Evolutionary conservation across 108 stramenopile species (phyloP).

Genomic region (Pseudonitzschia pungens): DNA sequence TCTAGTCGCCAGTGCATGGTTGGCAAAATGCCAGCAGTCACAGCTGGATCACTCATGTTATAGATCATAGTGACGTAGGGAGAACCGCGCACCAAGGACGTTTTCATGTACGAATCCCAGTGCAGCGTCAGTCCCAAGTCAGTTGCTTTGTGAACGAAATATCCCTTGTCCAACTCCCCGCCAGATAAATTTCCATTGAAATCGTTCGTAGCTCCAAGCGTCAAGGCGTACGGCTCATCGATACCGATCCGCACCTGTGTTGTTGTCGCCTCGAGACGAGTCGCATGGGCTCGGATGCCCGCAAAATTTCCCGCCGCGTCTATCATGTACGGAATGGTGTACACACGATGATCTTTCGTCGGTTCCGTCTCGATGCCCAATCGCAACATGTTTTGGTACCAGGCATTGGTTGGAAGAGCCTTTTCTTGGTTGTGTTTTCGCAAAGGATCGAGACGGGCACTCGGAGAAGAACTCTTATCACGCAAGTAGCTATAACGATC

Average conservation of each 20-base stretch:
- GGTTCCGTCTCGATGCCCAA: slow-evolving; percentile 41
- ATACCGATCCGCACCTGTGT: slow-evolving; percentile 48
- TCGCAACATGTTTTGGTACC: slow-evolving; percentile 73
- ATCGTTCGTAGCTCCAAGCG: slow-evolving; percentile 53
- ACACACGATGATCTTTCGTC: slow-evolving; percentile 46
- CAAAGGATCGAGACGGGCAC: slow-evolving; percentile 19
- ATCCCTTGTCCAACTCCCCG: slow-evolving; percentile 10
- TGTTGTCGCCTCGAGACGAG: slow-evolving; percentile 35
- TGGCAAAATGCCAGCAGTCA: slow-evolving; percentile 23
- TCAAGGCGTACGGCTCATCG: slow-evolving; percentile 63
- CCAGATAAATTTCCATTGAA: background rate
- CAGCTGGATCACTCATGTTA: slow-evolving; percentile 8
- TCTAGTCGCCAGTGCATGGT: slow-evolving; percentile 44
- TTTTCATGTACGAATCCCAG: slow-evolving; percentile 42
- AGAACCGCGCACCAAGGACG: slow-evolving; percentile 78
- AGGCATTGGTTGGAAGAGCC: slow-evolving; percentile 68
- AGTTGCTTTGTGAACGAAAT: slow-evolving; percentile 26
- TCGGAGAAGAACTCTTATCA: slow-evolving; percentile 18
- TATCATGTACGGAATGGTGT: slow-evolving; percentile 73
- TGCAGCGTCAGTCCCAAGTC: slow-evolving; percentile 59
- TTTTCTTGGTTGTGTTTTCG: background rate
- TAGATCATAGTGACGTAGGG: slow-evolving; percentile 84
- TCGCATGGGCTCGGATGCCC: slow-evolving; percentile 61
- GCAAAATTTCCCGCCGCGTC: slow-evolving; percentile 61
- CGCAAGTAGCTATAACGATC: slow-evolving; percentile 13